Conservation (phyloP, 805 yeast genomes). For the Starmera pachycereana region DNA sequence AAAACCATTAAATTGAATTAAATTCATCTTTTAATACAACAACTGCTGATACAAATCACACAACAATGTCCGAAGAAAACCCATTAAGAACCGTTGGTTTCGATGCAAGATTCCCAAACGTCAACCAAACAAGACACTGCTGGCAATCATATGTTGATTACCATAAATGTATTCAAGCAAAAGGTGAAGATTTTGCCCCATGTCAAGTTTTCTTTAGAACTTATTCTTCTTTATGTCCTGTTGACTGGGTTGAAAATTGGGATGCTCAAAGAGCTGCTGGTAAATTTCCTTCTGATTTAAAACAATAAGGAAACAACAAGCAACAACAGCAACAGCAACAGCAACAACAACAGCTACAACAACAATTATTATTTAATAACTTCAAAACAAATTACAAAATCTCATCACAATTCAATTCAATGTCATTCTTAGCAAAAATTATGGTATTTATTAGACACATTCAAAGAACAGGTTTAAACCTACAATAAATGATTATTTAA, state of each 20-base stretch:
- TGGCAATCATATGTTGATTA: constrained; percentile 97
- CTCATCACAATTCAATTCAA: too few species aligned
- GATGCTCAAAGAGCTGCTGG: constrained; percentile 71
- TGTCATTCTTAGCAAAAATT: too few species aligned
- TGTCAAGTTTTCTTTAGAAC: constrained; percentile 92
- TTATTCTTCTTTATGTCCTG: constrained; percentile 77
- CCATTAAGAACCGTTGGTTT: constrained; percentile 59
- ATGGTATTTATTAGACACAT: too few species aligned
- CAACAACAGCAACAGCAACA: too few species aligned
- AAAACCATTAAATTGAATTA: too few species aligned
- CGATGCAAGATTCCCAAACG: constrained; percentile 94
- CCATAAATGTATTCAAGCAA: constrained; percentile 92
- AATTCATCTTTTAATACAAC: too few species aligned
- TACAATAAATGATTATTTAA: too few species aligned
- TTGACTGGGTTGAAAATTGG: constrained; percentile 81
- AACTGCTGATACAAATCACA: too few species aligned
- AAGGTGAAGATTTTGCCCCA: constrained; percentile 98
- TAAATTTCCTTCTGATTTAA: constrained; percentile 42
- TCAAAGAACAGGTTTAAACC: too few species aligned
- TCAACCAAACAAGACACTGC: constrained; percentile 97
- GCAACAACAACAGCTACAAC: too few species aligned
- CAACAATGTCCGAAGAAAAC: constrained; percentile 22
- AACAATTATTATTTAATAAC: too few species aligned
- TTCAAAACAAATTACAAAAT: too few species aligned
- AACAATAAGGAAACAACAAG: constrained; percentile 5